phyloP scores from a whole-genome alignment of 23 red algal genomes.

The Chondrus crispus region DNA sequence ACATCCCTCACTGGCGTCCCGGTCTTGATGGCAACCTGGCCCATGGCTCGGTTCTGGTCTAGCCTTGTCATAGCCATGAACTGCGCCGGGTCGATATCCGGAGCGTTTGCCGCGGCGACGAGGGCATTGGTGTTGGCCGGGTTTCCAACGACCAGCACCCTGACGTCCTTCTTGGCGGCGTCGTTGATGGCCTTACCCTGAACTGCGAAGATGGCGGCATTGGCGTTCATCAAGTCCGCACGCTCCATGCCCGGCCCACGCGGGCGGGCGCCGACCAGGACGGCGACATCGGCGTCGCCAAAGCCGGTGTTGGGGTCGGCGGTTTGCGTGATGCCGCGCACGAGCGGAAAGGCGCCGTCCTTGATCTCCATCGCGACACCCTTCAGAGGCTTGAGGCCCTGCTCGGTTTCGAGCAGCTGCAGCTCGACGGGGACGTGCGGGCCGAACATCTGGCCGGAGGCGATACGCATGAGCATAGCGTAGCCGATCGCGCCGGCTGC shows the following conservation, averaged over 20 bases:
- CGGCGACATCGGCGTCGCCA: conserved; percentile 75
- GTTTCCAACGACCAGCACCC: conserved; percentile 92
- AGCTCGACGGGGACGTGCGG: conserved; percentile 82
- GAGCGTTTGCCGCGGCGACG: conserved; percentile 90
- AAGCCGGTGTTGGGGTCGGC: conserved; percentile 81
- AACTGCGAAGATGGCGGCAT: conserved; percentile 89
- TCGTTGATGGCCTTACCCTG: conserved; percentile 95
- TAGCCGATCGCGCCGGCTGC: conserved; percentile 97
- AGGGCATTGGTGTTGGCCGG: conserved; percentile 96
- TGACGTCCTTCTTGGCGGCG: conserved; percentile 55
- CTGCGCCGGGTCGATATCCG: conserved; percentile 69
- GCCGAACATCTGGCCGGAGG: conserved; percentile 92
- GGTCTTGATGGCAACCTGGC: conserved; percentile 71
- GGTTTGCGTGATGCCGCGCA: conserved; percentile 69
- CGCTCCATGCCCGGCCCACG: conserved; percentile 98
- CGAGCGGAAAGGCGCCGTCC: conserved; percentile 96
- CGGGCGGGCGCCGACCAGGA: conserved; percentile 89
- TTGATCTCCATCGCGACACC: conserved; percentile 97
- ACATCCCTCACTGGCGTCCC: conserved; percentile 67
- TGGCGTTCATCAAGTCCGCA: conserved; percentile 84
- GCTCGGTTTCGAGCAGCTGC: conserved; percentile 82
- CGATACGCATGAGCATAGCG: conserved; percentile 87
- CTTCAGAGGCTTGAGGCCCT: conserved; percentile 78
- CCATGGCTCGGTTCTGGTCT: conserved; percentile 94
- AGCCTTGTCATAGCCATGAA: conserved; percentile 95